These are phyloP conservation scores for Boletales sp. DNA, from an alignment of 768 basidiomycete species.

Conservation along the genomic window DNA sequence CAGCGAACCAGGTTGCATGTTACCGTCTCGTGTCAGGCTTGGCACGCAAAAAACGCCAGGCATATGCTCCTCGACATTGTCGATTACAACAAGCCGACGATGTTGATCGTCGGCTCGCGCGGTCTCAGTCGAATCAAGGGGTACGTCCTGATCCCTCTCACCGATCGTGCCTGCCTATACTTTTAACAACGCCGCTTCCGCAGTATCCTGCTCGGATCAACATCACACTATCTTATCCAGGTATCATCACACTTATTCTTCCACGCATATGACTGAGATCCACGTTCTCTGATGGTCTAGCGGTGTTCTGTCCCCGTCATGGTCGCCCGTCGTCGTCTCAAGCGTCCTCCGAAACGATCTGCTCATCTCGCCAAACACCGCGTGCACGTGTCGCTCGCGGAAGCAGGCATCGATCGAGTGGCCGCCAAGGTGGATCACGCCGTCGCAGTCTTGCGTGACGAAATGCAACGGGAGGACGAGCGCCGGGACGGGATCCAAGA, in stretches of 20 bases:
- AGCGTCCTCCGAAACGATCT: conserved; percentile 76
- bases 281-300: conserved; percentile 28
- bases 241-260: conserved; percentile 32
- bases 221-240: conserved; percentile 91
- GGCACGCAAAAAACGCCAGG: conserved; percentile 93
- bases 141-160: conserved; percentile 39
- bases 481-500: conserved; percentile 22
- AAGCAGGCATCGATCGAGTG: conserved; percentile 82
- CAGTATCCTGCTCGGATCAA: conserved; percentile 91
- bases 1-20: conserved; percentile 90
- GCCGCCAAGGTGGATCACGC: conserved; percentile 83
- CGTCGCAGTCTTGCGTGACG: conserved; percentile 76
- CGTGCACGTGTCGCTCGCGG: conserved; percentile 79
- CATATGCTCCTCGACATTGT: conserved; percentile 92
- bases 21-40: conserved; percentile 86
- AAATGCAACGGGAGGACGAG: conserved; percentile 68
- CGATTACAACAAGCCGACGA: conserved; percentile 81
- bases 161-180: neutral
- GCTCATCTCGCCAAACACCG: conserved; percentile 82
- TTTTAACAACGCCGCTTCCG: no score
- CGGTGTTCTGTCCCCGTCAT: conserved; percentile 96
- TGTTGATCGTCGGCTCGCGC: conserved; percentile 95
- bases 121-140: conserved; percentile 86
- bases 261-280: no score
- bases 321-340: conserved; percentile 90